Evolutionary conservation across 2,329 filamentous ascomycete genomes (phyloP).

Genomic region (Ilyonectria robusta): DNA sequence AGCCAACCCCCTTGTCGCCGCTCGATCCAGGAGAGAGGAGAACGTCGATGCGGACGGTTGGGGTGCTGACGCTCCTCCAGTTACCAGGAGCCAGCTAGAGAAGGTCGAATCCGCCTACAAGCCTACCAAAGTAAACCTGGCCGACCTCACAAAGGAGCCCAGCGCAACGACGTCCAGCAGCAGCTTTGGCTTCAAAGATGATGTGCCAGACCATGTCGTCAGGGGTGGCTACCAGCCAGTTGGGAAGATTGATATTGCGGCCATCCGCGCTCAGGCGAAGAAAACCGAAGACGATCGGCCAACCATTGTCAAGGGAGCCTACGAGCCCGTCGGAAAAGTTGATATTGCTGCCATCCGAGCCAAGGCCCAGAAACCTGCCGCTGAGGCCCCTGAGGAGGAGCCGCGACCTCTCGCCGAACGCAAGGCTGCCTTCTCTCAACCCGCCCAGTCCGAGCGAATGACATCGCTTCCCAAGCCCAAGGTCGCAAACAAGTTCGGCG

Average conservation of each 20-base stretch:
- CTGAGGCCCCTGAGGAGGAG: constrained; percentile 55
- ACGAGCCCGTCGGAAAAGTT: constrained; percentile 95
- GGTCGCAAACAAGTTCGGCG: constrained; percentile 89
- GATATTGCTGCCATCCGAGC: constrained; percentile 96
- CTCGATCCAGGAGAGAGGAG: constrained; percentile 72
- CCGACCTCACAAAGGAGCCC: constrained; percentile 83
- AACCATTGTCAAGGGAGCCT: constrained; percentile 88
- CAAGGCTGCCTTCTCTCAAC: constrained; percentile 77
- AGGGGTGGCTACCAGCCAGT: constrained; percentile 92
- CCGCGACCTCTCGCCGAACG: constrained; percentile 81
- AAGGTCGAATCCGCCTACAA: constrained; percentile 95
- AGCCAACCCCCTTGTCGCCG: constrained; percentile 76
- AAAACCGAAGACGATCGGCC: constrained; percentile 83
- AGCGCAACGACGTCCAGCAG: constrained; percentile 74
- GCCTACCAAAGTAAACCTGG: constrained; percentile 95
- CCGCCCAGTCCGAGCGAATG: constrained; percentile 79
- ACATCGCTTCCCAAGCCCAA: constrained; percentile 95
- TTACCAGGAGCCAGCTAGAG: constrained; percentile 88
- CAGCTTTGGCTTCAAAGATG: constrained; percentile 62
- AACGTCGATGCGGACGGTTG: constrained; percentile 89
- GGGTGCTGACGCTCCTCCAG: constrained; percentile 93
- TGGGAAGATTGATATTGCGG: constrained; percentile 97
- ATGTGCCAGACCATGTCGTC: constrained; percentile 74
- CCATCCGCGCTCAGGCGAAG: constrained; percentile 83
- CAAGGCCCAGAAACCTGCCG: constrained; percentile 77